phyloP scores from a whole-genome alignment of 2,329 filamentous ascomycete species.

The Trichoderma koningiopsis region DNA sequence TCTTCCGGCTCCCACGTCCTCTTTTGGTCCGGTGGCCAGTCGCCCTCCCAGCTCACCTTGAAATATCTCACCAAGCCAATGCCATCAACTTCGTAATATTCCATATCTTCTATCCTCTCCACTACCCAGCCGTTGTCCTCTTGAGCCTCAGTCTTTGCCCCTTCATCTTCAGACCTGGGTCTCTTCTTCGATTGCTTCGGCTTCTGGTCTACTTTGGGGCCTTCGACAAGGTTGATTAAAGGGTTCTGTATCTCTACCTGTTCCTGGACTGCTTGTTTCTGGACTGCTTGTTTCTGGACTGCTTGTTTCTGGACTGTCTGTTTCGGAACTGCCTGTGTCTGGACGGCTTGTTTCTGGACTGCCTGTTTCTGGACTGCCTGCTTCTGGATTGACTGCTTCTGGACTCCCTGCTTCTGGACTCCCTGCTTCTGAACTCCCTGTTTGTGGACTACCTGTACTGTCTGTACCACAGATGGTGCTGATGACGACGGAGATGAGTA shows the following conservation, averaged over 20 bases:
- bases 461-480: not conserved
- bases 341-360: too few relatives aligned
- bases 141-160: not conserved
- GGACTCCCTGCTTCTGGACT: too few relatives aligned
- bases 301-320: too few relatives aligned
- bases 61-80: constrained; percentile 47
- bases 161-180: not conserved
- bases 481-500: not conserved
- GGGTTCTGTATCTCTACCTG: not conserved
- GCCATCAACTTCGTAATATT: constrained; percentile 42
- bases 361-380: not conserved
- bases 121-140: constrained; percentile 45
- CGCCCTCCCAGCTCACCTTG: constrained; percentile 57
- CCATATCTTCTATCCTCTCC: constrained; percentile 48
- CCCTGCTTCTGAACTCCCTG: too few relatives aligned
- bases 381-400: too few relatives aligned
- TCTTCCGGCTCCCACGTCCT: constrained; percentile 60
- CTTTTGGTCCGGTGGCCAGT: constrained; percentile 59
- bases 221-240: not conserved
- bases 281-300: too few relatives aligned
- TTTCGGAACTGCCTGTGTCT: too few relatives aligned
- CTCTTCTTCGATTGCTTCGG: constrained; percentile 11
- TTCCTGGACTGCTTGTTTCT: too few relatives aligned
- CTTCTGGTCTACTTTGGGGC: not conserved
- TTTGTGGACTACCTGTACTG: not conserved